A percentile compares a stretch with the other conserved stretches of the same genome.
These are phyloP conservation scores for Prinsepia uniflora DNA, from an alignment of 306 rosid species.

Conservation along the genomic window DNA sequence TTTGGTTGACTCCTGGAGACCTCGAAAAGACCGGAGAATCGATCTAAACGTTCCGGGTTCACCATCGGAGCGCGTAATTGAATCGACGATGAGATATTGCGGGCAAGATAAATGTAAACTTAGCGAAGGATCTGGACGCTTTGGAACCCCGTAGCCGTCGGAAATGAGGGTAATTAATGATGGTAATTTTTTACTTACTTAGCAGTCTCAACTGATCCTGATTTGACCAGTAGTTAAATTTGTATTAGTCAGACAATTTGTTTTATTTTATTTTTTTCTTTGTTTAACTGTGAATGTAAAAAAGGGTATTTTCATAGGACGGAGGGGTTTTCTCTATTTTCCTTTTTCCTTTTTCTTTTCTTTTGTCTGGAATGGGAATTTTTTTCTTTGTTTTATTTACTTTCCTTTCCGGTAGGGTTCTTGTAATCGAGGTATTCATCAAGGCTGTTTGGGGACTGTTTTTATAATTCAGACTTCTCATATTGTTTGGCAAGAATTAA, in stretches of 20 bases:
- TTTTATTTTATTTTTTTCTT: neutral
- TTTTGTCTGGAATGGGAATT: neutral
- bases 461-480: too few species aligned
- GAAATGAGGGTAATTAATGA: constrained; percentile 23
- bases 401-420: neutral
- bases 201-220: constrained; percentile 23
- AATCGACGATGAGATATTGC: constrained; percentile 3
- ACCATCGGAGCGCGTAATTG: neutral
- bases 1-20: constrained; percentile 16
- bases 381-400: neutral
- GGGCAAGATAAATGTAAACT: constrained; percentile 10
- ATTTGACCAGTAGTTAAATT: constrained; percentile 29
- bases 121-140: constrained; percentile 6
- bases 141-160: constrained; percentile 7
- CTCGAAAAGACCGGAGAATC: constrained; percentile 14
- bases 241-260: constrained; percentile 16
- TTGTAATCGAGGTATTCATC: too few species aligned
- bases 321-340: neutral
- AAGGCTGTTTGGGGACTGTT: too few species aligned
- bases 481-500: too few species aligned
- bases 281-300: neutral
- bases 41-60: constrained; percentile 2
- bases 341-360: neutral
- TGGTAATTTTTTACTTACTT: constrained; percentile 24
- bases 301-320: neutral